Evolutionary conservation across 148 eudicot species (phyloP), one percentile per base, ranked within the genome.

Genomic region (Euryodendron excelsum): DNA sequence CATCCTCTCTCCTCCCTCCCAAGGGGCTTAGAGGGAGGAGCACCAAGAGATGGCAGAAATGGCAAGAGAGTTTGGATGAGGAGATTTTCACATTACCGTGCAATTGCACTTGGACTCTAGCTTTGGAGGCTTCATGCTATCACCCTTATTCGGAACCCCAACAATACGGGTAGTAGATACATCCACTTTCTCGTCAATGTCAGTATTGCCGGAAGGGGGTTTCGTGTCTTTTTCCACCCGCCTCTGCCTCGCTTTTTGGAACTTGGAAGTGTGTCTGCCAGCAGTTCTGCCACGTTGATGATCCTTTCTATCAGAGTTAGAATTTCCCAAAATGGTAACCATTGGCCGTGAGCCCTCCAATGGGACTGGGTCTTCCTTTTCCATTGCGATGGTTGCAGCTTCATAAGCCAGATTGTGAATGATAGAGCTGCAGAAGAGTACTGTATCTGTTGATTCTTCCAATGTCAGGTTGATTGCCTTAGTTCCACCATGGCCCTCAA

Each of bases 41-140:
- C 79, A 76, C 72, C 10, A 11, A 65, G 47, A 10, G 10, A 21
- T 44, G n/a, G 30, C 53, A 23, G 34, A 27, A 47, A 76, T 30
- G 59, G 12, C n/a, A n/a, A n/a, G n/a, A n/a, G n/a, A n/a, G n/a
- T n/a, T 75, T 62, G 8, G 52, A 34, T 33, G 69, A 25, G 67
- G 30, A 27, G 68, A 58, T 39, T 69, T 73, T 90, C 88, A 96
- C 99, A 96, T 96, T 79, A 96, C 90, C 67, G 87, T 83, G 91
- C 99, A 96, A 81, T 96, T 96, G 88, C 99, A 96, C 84, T 96
- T 96, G 41, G 99, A 93, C 83, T 93, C 99, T 64, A 93, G 88
- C 90, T 88, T 96, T 21, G 88, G 88, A 61, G 94, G 94, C 77
- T 89, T 87, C 86, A 74, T 81, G 75, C 87, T 86, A 78, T 90